These are phyloP conservation scores for Irpex sp. DNA, from an alignment of 1,284 basidiomycete genomes.

Conservation along the genomic window DNA sequence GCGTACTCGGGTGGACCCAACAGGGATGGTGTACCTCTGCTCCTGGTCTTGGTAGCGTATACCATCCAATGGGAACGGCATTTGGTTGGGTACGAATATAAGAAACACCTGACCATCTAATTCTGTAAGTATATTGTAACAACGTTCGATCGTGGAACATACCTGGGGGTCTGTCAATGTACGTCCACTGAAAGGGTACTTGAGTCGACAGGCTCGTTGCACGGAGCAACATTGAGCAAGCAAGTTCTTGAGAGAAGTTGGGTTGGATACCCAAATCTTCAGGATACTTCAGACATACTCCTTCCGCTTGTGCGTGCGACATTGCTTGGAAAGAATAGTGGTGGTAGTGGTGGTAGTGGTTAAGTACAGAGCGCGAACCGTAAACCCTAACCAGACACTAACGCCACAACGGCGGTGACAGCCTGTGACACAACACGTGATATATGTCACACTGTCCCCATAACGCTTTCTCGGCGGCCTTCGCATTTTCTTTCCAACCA, in stretches of 20 bases:
- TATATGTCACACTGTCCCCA: not conserved
- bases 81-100: constrained; percentile 52
- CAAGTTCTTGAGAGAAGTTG: constrained; percentile 53
- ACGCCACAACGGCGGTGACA: not conserved
- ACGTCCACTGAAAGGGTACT: constrained; percentile 65
- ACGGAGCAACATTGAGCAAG: constrained; percentile 55
- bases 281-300: constrained; percentile 61
- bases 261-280: constrained; percentile 55
- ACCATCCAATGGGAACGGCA: constrained; percentile 65
- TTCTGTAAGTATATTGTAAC: not conserved
- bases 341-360: not conserved
- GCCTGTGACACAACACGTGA: not conserved
- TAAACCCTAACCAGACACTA: not conserved
- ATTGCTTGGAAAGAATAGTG: not conserved
- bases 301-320: constrained; percentile 19
- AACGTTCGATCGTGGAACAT: constrained; percentile 17
- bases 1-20: constrained; percentile 47
- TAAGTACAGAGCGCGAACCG: not conserved
- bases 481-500: not conserved
- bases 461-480: not conserved
- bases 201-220: constrained; percentile 50
- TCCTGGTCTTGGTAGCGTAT: constrained; percentile 70
- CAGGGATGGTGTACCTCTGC: constrained; percentile 50
- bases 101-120: constrained; percentile 65
- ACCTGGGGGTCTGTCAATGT: constrained; percentile 73